Evolutionary conservation across 352 stramenopile species (phyloP), one percentile per base, ranked within the genome.

Genomic region (Pythium sukuiense): DNA sequence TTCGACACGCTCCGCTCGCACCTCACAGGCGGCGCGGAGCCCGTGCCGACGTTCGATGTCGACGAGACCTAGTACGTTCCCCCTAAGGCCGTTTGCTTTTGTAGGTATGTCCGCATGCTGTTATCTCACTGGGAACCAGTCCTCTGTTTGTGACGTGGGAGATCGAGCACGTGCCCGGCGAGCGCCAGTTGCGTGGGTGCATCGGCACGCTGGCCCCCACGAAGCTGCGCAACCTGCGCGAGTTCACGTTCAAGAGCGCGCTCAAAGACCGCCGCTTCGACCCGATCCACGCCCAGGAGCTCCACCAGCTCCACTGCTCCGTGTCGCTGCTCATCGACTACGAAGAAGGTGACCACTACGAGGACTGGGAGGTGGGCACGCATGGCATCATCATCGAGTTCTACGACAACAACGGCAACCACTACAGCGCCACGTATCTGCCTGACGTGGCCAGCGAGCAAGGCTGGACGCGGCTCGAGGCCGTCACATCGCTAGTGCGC

Each of bases 91-190:
- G n/a, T n/a, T n/a, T n/a, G n/a, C n/a, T n/a, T n/a, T n/a, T n/a
- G n/a, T n/a, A n/a, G n/a, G n/a, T n/a, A n/a, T n/a, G n/a, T n/a
- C n/a, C n/a, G n/a, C n/a, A n/a, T n/a, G n/a, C n/a, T n/a, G n/a
- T n/a, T n/a, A n/a, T n/a, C n/a, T n/a, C n/a, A n/a, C n/a, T n/a
- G n/a, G n/a, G n/a, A n/a, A n/a, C 18, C 2, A 92, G 84, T 54
- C 85, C 85, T 59, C 71, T 94, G 41, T 94, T 94, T 61, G 85
- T 94, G 71, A 94, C 85, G 58, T 94, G 85, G 85, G 85, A 94
- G 74, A 88, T 85, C 57, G 85, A 93, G 64, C 66, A 77, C 41
- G 55, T 78, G 14, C 55, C 57, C 11, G 71, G 74, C 50, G 76
- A 76, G 18, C 70, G 71, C 33, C 69, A 76, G 8, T 58, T 94